Evolutionary conservation across 768 basidiomycete species (phyloP), one percentile per base, ranked within the genome.

Genomic region (Lentinus tigrinus): DNA sequence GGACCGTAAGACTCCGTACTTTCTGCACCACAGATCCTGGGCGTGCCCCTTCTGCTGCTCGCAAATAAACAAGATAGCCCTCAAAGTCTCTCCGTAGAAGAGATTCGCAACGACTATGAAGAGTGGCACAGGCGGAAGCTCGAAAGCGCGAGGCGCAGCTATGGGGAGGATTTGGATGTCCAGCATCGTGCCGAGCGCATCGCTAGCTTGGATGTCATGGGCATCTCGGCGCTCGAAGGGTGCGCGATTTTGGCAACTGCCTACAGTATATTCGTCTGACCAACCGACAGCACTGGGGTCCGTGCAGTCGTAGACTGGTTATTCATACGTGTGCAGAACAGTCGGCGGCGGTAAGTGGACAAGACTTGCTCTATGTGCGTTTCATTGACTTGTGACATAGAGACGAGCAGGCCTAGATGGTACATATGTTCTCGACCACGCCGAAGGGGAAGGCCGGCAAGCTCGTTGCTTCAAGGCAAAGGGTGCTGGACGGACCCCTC

Each of bases 11-110:
- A 97, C 66, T 80, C 84, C 8, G 94, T 98, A 6, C 83, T 97
- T 16, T 91, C 90, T 16, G 85, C 91, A 1, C 95, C 93, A 0
- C 89, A 93, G 65, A 94, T 95, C 28, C 85, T 98, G 24, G 88
- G 89, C 50, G 83, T 98, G 1, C 97, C 96, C 0, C 80, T 97
- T 2, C 79, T 99, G 6, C 84, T 99, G 10, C 81, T 98, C 17
- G 97, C 95, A 26, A 98, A 98, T 76, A 98, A 99, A 71, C 96
- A 98, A 71, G 97, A 98, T 64, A 84, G 81, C 3, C 87, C 89
- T 0, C 72, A 78, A 17, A 89, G 89, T 63, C 78, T 98, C 31
- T 89, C 92, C 0, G 91, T 95, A 0, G 88, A 93, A 50, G 93
- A 98, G 61, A 95, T 99, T 47, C 77, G 95, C 21, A 88, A 94